Evolutionary conservation across 2,329 filamentous ascomycete species (phyloP).

Genomic region (Penicillium janthinellum): DNA sequence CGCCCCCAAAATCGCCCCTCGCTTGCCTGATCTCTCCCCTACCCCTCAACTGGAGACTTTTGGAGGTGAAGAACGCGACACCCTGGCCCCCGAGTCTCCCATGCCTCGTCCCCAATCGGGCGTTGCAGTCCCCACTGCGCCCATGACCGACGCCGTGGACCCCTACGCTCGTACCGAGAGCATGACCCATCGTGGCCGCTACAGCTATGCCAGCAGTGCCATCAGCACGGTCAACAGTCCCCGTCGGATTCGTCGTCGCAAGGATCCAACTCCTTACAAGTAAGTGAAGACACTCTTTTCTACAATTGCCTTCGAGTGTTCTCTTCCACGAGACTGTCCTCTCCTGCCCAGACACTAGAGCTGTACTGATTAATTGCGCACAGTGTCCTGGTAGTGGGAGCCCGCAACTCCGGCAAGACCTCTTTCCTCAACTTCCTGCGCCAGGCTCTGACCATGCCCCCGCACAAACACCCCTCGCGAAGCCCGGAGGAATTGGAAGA

Average conservation of each 20-base stretch:
- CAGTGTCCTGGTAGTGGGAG: conserved; percentile 88
- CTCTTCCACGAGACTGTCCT: neutral
- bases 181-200: conserved; percentile 94
- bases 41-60: conserved; percentile 57
- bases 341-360: neutral
- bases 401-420: conserved; percentile 86
- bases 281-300: conserved; percentile 55
- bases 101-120: conserved; percentile 32
- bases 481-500: conserved; percentile 60
- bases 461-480: conserved; percentile 68
- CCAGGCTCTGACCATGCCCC: conserved; percentile 78
- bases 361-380: neutral
- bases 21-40: conserved; percentile 51
- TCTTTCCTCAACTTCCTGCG: conserved; percentile 96
- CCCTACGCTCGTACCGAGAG: conserved; percentile 84
- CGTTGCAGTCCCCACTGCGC: conserved; percentile 26
- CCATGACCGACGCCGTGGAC: conserved; percentile 56
- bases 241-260: conserved; percentile 85
- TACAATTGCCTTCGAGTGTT: neutral
- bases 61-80: conserved; percentile 65
- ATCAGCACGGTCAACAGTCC: conserved; percentile 92
- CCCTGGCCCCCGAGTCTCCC: conserved; percentile 59
- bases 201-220: conserved; percentile 92
- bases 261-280: conserved; percentile 98
- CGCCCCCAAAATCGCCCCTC: conserved; percentile 62